Conservation (phyloP, 2,329 filamentous ascomycete species). For the Bipolaris gigantea region DNA sequence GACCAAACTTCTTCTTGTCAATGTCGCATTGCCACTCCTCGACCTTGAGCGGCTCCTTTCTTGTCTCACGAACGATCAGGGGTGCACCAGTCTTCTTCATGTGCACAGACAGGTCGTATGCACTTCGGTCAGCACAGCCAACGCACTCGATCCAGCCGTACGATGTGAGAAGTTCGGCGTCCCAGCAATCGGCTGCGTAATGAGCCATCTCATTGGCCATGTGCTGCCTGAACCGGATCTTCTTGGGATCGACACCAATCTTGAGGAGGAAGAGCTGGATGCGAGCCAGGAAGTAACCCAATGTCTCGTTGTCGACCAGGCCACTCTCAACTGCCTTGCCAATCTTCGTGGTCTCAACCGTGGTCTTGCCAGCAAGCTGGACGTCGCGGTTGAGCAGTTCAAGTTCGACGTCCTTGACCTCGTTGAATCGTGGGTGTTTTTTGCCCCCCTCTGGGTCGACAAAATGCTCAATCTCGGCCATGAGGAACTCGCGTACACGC, state of each 20-base stretch:
- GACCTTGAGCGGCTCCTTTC: slow-evolving; percentile 74
- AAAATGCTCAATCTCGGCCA: slow-evolving; percentile 99
- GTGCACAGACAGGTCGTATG: slow-evolving; percentile 91
- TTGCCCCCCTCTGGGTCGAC: slow-evolving; percentile 94
- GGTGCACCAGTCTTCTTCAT: slow-evolving; percentile 88
- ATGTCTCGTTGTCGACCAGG: slow-evolving; percentile 93
- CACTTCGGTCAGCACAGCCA: slow-evolving; percentile 92
- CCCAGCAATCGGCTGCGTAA: slow-evolving; percentile 97
- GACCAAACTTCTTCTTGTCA: slow-evolving; percentile 95
- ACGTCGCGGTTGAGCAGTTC: slow-evolving; percentile 81
- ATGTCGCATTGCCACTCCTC: slow-evolving; percentile 88
- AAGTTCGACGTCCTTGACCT: slow-evolving; percentile 82
- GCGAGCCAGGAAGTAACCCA: slow-evolving; percentile 94
- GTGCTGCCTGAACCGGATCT: slow-evolving; percentile 95
- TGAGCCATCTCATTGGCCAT: slow-evolving; percentile 92
- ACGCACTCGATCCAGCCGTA: slow-evolving; percentile 99
- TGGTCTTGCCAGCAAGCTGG: slow-evolving; percentile 83
- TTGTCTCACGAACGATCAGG: slow-evolving; percentile 79
- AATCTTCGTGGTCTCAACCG: slow-evolving; percentile 72
- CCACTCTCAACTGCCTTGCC: slow-evolving; percentile 81
- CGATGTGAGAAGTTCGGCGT: slow-evolving; percentile 87
- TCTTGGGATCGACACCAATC: slow-evolving; percentile 82
- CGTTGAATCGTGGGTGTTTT: slow-evolving; percentile 85
- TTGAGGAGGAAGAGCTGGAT: slow-evolving; percentile 89
- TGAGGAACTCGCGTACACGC: slow-evolving; percentile 93